Evolutionary conservation across 1,139 yeast species (phyloP).

Genomic region (Lodderomyces parapsilosis): DNA sequence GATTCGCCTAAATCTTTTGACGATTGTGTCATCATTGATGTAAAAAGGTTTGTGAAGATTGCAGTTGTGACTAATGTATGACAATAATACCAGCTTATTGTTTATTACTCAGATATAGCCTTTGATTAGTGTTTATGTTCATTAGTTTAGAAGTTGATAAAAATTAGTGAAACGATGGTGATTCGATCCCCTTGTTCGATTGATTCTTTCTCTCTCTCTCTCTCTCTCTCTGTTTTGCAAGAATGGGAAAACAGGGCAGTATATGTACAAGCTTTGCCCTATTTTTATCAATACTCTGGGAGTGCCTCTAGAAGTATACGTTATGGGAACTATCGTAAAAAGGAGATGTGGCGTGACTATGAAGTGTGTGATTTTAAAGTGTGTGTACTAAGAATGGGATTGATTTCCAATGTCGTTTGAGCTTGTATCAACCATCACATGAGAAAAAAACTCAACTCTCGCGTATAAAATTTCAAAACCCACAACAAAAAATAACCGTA

Average conservation of each 20-base stretch:
- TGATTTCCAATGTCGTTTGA: too few relatives aligned
- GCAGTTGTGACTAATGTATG: not conserved
- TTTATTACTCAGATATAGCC: not conserved
- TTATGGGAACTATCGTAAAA: too few relatives aligned
- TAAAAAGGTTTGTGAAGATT: not conserved
- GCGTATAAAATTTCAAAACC: not conserved
- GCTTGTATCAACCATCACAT: too few relatives aligned
- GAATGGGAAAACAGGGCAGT: not conserved
- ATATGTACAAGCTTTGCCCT: not conserved
- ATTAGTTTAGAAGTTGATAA: not conserved
- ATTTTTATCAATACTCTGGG: too few relatives aligned
- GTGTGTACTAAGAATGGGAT: too few relatives aligned
- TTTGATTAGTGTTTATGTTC: not conserved
- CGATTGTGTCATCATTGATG: slow-evolving; percentile 11
- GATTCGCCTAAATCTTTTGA: slow-evolving; percentile 5
- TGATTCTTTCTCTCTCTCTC: too few relatives aligned
- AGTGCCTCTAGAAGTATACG: too few relatives aligned
- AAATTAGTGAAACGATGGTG: not conserved
- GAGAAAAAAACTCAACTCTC: not conserved
- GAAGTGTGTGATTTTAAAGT: not conserved
- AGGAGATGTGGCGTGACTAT: too few relatives aligned
- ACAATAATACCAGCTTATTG: slow-evolving; percentile 12
- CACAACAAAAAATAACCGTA: not conserved
- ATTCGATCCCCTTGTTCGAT: not conserved
- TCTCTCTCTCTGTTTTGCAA: too few relatives aligned